These are phyloP conservation scores for Salix koriyanagi DNA, from an alignment of 345 rosid genomes.

Conservation along the genomic window DNA sequence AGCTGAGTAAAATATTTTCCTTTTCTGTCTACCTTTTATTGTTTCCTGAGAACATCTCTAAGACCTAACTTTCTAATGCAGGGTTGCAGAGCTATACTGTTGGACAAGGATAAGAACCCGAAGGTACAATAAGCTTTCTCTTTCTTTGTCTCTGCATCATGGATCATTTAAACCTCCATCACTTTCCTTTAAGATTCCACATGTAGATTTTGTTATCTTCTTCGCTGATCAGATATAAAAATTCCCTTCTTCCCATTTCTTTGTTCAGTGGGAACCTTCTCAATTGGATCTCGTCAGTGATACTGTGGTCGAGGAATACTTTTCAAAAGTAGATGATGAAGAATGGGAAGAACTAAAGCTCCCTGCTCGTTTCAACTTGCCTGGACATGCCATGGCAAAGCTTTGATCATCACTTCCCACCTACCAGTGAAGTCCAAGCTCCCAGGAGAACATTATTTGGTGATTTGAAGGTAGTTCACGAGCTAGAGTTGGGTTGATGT, in stretches of 20 bases:
- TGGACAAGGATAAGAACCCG: slow-evolving; percentile 82
- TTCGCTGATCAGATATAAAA: no score
- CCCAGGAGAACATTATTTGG: no score
- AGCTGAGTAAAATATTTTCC: neutral
- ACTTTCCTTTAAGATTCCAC: neutral
- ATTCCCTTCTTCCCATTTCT: neutral
- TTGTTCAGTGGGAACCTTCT: slow-evolving; percentile 71
- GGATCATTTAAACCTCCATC: neutral
- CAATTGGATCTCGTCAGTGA: slow-evolving; percentile 55
- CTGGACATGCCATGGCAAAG: slow-evolving; percentile 51
- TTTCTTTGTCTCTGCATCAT: neutral
- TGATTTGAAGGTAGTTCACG: no score
- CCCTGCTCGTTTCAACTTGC: slow-evolving; percentile 53
- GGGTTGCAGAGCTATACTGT: slow-evolving; percentile 92
- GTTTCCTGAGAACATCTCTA: neutral
- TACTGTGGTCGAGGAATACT: slow-evolving; percentile 56
- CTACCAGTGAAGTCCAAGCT: no score
- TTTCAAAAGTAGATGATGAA: slow-evolving; percentile 46
- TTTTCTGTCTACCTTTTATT: neutral
- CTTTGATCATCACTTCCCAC: slow-evolving; percentile 31
- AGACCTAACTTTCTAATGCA: slow-evolving; percentile 24
- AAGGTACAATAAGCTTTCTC: slow-evolving; percentile 40
- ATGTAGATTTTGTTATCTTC: neutral
- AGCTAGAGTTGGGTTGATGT: no score
- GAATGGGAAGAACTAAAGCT: slow-evolving; percentile 72